Evolutionary conservation across 1,284 basidiomycete genomes (phyloP).

Genomic region (Agaricales sp.): DNA sequence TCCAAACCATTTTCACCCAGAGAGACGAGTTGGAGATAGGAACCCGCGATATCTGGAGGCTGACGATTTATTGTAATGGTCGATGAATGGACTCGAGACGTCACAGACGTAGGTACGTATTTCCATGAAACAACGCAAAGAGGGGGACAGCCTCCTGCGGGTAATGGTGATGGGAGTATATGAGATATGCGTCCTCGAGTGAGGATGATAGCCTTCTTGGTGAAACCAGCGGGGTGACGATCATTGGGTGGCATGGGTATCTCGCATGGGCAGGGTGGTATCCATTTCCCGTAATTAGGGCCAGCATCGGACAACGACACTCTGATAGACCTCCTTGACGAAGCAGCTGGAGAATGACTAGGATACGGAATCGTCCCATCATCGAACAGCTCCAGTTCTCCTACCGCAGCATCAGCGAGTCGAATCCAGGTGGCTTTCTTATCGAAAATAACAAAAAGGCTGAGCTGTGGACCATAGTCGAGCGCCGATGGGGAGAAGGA

Average conservation of each 20-base stretch:
- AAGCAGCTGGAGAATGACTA: not conserved
- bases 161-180: conserved; percentile 56
- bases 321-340: not conserved
- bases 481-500: conserved; percentile 18
- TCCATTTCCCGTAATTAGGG: conserved; percentile 38
- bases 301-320: conserved; percentile 39
- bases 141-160: conserved; percentile 37
- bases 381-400: conserved; percentile 62
- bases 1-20: conserved; percentile 63
- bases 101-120: conserved; percentile 41
- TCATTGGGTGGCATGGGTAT: conserved; percentile 28
- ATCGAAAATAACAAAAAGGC: conserved; percentile 70
- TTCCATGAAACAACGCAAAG: conserved; percentile 50
- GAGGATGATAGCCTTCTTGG: conserved; percentile 42
- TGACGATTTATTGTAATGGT: no score
- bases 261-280: conserved; percentile 38
- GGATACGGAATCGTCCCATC: conserved; percentile 18
- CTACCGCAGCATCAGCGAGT: conserved; percentile 65
- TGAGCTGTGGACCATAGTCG: conserved; percentile 56
- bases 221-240: not conserved
- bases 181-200: conserved; percentile 63
- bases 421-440: conserved; percentile 76
- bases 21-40: conserved; percentile 55
- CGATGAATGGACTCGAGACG: conserved; percentile 33
- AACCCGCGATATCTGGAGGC: conserved; percentile 18